These are phyloP conservation scores for Fusarium coffeatum DNA, from an alignment of 2,329 filamentous ascomycete genomes.

Conservation along the genomic window DNA sequence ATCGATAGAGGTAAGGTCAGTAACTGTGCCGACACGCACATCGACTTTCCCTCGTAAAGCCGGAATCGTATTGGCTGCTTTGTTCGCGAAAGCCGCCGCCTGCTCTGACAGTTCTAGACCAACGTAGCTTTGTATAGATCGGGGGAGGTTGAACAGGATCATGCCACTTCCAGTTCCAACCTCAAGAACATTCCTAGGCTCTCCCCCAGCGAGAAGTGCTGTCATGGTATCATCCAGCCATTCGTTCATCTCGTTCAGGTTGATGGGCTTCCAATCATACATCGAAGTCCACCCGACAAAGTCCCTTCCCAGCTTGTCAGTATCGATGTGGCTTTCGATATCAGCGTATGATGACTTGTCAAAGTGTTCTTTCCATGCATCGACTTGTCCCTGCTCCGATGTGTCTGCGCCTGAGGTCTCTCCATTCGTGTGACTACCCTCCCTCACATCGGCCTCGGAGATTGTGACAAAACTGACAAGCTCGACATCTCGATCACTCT, in stretches of 20 bases:
- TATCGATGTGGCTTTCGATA: constrained; percentile 19
- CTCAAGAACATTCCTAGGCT: constrained; percentile 30
- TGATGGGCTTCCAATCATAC: constrained; percentile 38
- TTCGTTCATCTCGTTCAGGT: constrained; percentile 40
- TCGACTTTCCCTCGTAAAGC: not conserved
- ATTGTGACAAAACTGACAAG: constrained; percentile 1
- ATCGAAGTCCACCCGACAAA: constrained; percentile 46
- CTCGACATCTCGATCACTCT: not conserved
- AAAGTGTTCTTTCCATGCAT: constrained; percentile 17
- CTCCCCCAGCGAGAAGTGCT: constrained; percentile 4
- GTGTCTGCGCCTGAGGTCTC: not conserved
- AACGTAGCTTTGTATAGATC: constrained; percentile 35
- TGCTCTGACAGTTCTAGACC: constrained; percentile 37
- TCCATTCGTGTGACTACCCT: not conserved
- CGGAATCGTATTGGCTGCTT: not conserved
- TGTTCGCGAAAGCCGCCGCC: not conserved
- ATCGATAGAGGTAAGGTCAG: not conserved
- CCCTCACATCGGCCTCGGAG: not conserved
- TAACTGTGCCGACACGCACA: not conserved
- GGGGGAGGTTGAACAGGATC: constrained; percentile 44
- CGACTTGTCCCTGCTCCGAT: not conserved
- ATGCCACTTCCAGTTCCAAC: constrained; percentile 45
- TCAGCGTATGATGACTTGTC: constrained; percentile 23
- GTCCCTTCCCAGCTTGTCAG: constrained; percentile 32
- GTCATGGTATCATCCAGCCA: constrained; percentile 46